Conservation (phyloP, 768 basidiomycete species). For the Rhodotorula sphaerocarpa region DNA sequence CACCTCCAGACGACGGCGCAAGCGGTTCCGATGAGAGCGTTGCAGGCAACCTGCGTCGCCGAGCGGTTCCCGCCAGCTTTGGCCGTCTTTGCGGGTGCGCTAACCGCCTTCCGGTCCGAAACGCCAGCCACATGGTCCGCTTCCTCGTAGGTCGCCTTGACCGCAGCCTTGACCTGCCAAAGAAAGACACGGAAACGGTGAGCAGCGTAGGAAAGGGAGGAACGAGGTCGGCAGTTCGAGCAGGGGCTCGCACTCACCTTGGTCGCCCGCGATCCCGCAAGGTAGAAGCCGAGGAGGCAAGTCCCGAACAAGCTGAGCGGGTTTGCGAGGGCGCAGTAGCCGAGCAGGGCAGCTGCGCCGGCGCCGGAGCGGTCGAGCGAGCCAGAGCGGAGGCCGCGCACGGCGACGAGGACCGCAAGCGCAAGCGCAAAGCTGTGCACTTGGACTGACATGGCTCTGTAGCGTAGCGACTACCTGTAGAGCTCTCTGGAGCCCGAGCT, state of each 20-base stretch:
- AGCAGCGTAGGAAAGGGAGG: too few species aligned
- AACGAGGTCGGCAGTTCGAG: too few species aligned
- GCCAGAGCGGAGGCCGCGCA: conserved; percentile 63
- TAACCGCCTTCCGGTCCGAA: too few species aligned
- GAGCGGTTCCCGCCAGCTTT: conserved; percentile 63
- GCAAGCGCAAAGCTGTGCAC: conserved; percentile 45
- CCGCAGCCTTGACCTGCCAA: conserved; percentile 49
- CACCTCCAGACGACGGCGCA: conserved; percentile 57
- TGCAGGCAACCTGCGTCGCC: conserved; percentile 67
- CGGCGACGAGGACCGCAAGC: conserved; percentile 39
- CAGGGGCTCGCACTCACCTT: conserved; percentile 54
- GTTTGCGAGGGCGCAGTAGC: conserved; percentile 63
- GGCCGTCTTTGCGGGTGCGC: background rate
- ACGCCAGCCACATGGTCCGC: conserved; percentile 58
- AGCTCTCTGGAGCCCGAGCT: too few species aligned
- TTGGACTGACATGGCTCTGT: background rate
- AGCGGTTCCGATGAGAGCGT: conserved; percentile 59
- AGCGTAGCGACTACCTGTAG: too few species aligned
- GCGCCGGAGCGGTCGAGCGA: conserved; percentile 74
- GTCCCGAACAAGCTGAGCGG: conserved; percentile 59
- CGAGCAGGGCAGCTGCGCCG: conserved; percentile 64
- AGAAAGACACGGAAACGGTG: too few species aligned
- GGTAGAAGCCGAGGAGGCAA: conserved; percentile 66
- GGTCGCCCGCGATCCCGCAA: conserved; percentile 71
- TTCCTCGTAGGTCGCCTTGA: conserved; percentile 63